A percentile compares a stretch with the other conserved stretches of the same genome.
These are phyloP conservation scores for Ophiostoma himal-ulmi DNA, from an alignment of 2,329 filamentous ascomycete genomes.

Conservation along the genomic window DNA sequence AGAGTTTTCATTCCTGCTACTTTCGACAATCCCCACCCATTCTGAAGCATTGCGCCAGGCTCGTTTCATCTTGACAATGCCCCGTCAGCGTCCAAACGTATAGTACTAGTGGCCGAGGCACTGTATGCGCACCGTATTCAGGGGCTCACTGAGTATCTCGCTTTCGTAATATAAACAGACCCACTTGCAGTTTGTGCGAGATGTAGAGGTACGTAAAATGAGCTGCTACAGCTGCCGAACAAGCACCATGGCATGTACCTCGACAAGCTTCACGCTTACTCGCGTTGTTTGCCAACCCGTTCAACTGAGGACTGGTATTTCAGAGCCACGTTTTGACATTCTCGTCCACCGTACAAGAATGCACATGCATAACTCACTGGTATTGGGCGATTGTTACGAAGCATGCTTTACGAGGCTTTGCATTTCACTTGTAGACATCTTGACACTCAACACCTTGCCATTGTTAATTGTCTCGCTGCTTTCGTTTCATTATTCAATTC, in stretches of 20 bases:
- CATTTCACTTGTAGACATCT: too few species aligned
- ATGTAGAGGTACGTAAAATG: not conserved
- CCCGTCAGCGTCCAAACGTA: conserved; percentile 17
- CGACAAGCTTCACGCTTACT: not conserved
- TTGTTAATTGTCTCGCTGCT: too few species aligned
- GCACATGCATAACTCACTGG: too few species aligned
- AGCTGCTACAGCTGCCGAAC: not conserved
- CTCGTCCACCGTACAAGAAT: too few species aligned
- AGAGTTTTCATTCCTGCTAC: not conserved
- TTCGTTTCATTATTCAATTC: too few species aligned
- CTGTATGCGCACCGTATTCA: not conserved
- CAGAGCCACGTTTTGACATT: too few species aligned
- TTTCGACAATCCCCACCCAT: conserved; percentile 25
- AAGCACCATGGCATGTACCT: not conserved
- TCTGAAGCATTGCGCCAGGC: conserved; percentile 48
- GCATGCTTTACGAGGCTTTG: too few species aligned
- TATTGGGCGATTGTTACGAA: too few species aligned
- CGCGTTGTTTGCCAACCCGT: too few species aligned
- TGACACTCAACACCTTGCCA: too few species aligned
- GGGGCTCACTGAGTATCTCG: not conserved
- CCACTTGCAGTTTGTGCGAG: too few species aligned
- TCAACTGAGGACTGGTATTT: too few species aligned
- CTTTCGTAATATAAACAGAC: not conserved
- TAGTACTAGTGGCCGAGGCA: not conserved
- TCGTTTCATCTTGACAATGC: conserved; percentile 43